Conservation (phyloP, 1,139 yeast genomes). For the Meyerozyma carpophila region DNA sequence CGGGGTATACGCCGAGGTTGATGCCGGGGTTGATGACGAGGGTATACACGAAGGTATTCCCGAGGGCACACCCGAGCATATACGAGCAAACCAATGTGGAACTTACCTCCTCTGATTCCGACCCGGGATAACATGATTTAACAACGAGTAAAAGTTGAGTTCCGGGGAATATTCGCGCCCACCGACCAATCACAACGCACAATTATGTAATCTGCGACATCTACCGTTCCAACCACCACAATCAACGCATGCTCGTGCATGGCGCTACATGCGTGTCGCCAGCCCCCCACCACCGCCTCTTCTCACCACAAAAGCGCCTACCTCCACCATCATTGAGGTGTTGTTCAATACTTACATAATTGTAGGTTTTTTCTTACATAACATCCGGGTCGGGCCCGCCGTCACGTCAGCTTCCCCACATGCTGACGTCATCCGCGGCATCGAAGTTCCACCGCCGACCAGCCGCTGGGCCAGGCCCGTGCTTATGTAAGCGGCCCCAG, state of each 20-base stretch:
- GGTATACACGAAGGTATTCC: background rate
- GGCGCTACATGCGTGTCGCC: too few relatives aligned
- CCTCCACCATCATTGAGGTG: too few relatives aligned
- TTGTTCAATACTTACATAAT: too few relatives aligned
- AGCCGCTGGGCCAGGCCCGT: background rate
- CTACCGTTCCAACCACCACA: too few relatives aligned
- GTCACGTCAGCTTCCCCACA: background rate
- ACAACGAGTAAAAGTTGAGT: background rate
- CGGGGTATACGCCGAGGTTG: background rate
- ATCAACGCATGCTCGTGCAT: too few relatives aligned
- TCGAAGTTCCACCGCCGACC: background rate
- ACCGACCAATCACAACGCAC: background rate
- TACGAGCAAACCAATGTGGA: too few relatives aligned
- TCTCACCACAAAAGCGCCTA: too few relatives aligned
- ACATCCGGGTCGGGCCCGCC: background rate
- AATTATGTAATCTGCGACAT: background rate
- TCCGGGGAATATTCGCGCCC: background rate
- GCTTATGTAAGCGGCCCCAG: background rate
- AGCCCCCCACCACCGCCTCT: too few relatives aligned
- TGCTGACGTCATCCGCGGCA: background rate
- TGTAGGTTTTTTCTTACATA: background rate
- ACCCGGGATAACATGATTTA: slow-evolving; percentile 1
- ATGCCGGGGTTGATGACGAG: background rate
- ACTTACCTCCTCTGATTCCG: slow-evolving; percentile 1
- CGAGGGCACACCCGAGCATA: too few relatives aligned